Evolutionary conservation across 352 stramenopile genomes (phyloP).

Genomic region (Globisporangium heterothallicum): DNA sequence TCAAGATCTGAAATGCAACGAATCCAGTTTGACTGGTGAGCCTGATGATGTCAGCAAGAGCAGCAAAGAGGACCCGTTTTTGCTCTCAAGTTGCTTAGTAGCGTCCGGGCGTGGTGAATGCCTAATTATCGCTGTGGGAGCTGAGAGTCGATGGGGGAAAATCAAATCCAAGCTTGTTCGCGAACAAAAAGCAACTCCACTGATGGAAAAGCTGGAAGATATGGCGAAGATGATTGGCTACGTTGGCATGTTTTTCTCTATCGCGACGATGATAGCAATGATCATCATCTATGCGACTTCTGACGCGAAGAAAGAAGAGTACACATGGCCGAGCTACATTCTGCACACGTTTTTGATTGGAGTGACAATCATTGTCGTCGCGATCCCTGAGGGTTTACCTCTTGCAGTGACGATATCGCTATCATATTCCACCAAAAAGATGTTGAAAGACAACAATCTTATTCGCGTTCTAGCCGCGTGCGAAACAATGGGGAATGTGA

Average conservation of each 20-base stretch:
- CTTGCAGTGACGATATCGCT: constrained; percentile 93
- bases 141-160: constrained; percentile 83
- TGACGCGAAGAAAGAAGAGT: constrained; percentile 50
- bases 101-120: constrained; percentile 67
- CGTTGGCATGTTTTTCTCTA: constrained; percentile 77
- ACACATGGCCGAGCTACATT: constrained; percentile 74
- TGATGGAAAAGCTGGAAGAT: constrained; percentile 91
- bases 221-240: constrained; percentile 90
- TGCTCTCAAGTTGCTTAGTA: constrained; percentile 84
- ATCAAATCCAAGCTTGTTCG: constrained; percentile 89
- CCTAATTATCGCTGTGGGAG: constrained; percentile 80
- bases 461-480: constrained; percentile 96
- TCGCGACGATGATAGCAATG: constrained; percentile 84
- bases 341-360: constrained; percentile 93
- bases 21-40: constrained; percentile 95
- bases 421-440: constrained; percentile 96
- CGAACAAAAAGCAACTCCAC: constrained; percentile 85
- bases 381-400: constrained; percentile 92
- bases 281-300: constrained; percentile 77
- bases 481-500: constrained; percentile 98
- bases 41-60: constrained; percentile 91
- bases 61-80: constrained; percentile 62
- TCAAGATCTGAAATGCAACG: constrained; percentile 93
- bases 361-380: constrained; percentile 93
- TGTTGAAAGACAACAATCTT: constrained; percentile 98